Percentiles rank a stretch among this genome's conserved stretches.
Evolutionary conservation across 2,329 filamentous ascomycete species (phyloP).

Genomic region (Colletotrichum abscissum): DNA sequence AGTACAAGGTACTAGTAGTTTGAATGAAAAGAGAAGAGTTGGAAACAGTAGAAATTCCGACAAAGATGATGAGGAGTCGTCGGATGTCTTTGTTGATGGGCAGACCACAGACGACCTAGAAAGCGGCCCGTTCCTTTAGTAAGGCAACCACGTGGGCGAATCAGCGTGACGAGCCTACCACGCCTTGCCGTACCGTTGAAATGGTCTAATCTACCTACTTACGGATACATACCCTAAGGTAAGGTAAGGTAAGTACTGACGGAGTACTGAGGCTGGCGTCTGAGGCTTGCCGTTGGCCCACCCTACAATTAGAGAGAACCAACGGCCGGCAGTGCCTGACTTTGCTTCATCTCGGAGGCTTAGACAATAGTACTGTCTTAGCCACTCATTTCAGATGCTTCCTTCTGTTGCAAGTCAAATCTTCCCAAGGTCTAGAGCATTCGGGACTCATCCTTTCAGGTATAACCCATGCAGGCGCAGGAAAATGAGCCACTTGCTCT

Average conservation of each 20-base stretch:
- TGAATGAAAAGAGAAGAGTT: neutral
- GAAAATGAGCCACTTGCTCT: neutral
- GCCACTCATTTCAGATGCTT: neutral
- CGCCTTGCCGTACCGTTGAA: constrained; percentile 8
- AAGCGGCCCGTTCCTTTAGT: constrained; percentile 33
- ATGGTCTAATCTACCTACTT: neutral
- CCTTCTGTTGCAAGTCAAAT: neutral
- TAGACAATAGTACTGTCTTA: neutral
- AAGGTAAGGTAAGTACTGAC: no score
- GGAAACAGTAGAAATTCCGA: neutral
- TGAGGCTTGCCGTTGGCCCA: constrained; percentile 18
- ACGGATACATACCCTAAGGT: no score
- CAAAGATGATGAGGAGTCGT: constrained; percentile 6
- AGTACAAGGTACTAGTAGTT: neutral
- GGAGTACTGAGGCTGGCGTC: neutral
- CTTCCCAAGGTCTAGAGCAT: neutral
- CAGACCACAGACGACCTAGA: neutral
- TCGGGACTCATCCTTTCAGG: neutral
- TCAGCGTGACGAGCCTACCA: constrained; percentile 20
- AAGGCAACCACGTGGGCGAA: constrained; percentile 26
- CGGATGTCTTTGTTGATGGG: constrained; percentile 18
- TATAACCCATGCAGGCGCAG: neutral
- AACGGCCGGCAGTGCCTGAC: constrained; percentile 1
- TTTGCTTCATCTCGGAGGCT: neutral
- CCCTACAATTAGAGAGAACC: neutral